Conservation (phyloP, 2,329 filamentous ascomycete genomes). For the Xylaria sp. region DNA sequence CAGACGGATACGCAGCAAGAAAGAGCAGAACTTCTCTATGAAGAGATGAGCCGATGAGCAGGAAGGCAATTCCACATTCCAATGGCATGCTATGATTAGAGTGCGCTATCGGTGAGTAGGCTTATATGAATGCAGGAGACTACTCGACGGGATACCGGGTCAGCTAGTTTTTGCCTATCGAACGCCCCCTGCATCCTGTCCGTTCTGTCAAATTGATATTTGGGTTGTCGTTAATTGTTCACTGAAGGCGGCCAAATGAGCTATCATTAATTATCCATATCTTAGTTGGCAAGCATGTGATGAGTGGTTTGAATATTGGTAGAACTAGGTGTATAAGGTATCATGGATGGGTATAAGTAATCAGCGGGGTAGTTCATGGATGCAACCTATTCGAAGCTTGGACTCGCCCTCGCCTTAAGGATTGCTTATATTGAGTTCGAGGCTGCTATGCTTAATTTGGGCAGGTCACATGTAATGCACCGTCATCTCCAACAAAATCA, state of each 20-base stretch:
- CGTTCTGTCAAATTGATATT: not conserved
- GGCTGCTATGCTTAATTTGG: not conserved
- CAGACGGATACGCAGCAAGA: too few species aligned
- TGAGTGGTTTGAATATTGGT: not conserved
- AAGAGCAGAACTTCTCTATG: not conserved
- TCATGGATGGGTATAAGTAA: too few species aligned
- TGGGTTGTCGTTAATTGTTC: not conserved
- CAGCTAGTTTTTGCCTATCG: not conserved
- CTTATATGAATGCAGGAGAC: not conserved
- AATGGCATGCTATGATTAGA: not conserved
- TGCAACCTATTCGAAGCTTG: not conserved
- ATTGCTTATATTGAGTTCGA: too few species aligned
- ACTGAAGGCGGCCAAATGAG: not conserved
- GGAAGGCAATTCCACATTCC: not conserved
- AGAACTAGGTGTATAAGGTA: not conserved
- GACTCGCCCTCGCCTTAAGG: too few species aligned
- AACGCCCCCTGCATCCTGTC: not conserved
- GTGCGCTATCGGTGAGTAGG: not conserved
- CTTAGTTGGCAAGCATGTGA: not conserved
- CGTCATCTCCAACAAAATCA: not conserved
- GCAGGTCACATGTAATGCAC: slow-evolving; percentile 11
- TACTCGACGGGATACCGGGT: not conserved
- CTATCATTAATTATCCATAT: not conserved
- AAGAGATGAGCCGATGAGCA: not conserved
- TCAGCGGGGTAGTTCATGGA: not conserved